Evolutionary conservation across 805 yeast genomes (phyloP).

Genomic region (Cyberlindnera samutprakarnensis): DNA sequence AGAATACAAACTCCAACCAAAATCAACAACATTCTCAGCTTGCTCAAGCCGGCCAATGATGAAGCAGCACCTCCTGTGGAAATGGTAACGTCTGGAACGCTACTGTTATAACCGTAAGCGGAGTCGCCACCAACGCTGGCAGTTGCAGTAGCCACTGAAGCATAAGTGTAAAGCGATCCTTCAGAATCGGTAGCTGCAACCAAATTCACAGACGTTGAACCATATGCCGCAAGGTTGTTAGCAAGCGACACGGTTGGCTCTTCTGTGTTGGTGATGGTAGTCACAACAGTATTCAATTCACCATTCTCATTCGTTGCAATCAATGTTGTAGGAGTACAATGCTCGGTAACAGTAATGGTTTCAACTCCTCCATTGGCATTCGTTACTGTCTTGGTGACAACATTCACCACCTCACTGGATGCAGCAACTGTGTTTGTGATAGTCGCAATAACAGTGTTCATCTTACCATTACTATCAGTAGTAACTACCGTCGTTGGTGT

Average conservation of each 20-base stretch:
- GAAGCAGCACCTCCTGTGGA: conserved; percentile 7
- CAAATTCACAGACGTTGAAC: not conserved
- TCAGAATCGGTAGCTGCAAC: conserved; percentile 6
- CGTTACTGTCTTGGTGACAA: not conserved
- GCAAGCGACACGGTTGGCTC: no score
- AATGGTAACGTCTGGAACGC: conserved; percentile 3
- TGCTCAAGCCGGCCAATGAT: conserved; percentile 2
- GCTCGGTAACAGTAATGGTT: not conserved
- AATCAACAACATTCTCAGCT: conserved; percentile 1
- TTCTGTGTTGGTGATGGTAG: conserved; percentile 1
- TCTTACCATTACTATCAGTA: not conserved
- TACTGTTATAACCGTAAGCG: conserved; percentile 1
- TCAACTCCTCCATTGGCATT: not conserved
- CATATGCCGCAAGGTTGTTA: no score
- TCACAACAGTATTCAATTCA: not conserved
- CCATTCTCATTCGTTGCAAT: not conserved
- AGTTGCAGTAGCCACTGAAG: conserved; percentile 6
- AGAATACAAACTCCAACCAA: conserved; percentile 1
- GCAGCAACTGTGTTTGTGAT: not conserved
- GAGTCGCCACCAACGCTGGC: conserved; percentile 5
- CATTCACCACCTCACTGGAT: no score
- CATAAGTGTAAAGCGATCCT: conserved; percentile 1
- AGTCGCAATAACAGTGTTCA: not conserved
- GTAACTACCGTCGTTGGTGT: not conserved
- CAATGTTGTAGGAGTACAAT: not conserved